phyloP scores from a whole-genome alignment of 2,329 filamentous ascomycete genomes.

The Mycosphaerella arachidis region DNA sequence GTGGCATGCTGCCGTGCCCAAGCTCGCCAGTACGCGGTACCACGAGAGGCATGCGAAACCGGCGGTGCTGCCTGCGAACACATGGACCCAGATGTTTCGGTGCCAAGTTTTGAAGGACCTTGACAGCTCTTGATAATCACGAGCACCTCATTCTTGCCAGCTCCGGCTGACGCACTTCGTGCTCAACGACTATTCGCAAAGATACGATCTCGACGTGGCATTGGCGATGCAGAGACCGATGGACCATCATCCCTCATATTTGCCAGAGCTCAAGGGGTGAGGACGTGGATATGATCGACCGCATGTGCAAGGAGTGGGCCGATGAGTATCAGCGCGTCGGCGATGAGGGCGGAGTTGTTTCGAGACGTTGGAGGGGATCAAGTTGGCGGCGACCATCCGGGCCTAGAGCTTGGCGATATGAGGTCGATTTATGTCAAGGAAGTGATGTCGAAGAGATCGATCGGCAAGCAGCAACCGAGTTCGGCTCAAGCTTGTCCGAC shows the following conservation, averaged over 20 bases:
- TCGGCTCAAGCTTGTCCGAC: no score
- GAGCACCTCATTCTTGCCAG: background rate
- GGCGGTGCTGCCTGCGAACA: background rate
- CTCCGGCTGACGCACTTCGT: background rate
- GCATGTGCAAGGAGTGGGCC: background rate
- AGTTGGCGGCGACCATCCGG: background rate
- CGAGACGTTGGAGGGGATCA: background rate
- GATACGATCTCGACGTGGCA: background rate
- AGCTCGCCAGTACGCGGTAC: background rate
- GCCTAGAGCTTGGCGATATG: background rate
- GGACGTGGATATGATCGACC: no score
- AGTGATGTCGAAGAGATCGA: background rate
- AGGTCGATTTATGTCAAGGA: background rate
- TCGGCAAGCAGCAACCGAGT: no score
- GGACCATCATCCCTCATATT: background rate
- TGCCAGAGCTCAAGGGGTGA: background rate
- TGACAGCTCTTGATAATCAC: background rate
- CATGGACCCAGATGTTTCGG: background rate
- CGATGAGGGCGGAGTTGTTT: background rate
- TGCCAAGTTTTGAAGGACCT: background rate
- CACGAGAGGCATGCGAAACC: background rate
- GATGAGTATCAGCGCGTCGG: background rate
- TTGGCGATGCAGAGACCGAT: background rate
- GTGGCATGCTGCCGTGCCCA: background rate
- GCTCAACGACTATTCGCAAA: background rate